These are phyloP conservation scores for Gossypium raimondii DNA, from an alignment of 345 rosid genomes.

Conservation along the genomic window DNA sequence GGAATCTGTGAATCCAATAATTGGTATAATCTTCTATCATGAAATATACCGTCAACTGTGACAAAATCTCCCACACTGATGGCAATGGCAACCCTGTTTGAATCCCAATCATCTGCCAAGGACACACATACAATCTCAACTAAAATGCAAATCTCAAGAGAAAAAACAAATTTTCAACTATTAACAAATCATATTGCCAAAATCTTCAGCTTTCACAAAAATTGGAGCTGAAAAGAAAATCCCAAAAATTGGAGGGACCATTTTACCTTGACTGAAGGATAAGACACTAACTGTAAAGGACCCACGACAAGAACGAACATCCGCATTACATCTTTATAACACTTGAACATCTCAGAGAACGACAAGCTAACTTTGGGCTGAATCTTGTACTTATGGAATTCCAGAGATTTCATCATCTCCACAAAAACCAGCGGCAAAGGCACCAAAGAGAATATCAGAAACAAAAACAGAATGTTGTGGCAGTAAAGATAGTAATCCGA, in stretches of 20 bases:
- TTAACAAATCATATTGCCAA: not conserved
- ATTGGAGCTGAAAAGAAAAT: not conserved
- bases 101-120: slow-evolving; percentile 64
- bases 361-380: slow-evolving; percentile 76
- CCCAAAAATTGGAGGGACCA: not conserved
- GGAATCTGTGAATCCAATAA: slow-evolving; percentile 85
- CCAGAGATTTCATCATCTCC: slow-evolving; percentile 44
- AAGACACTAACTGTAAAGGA: slow-evolving; percentile 77
- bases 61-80: slow-evolving; percentile 55
- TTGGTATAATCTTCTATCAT: slow-evolving; percentile 79
- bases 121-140: not conserved
- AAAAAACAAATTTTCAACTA: not conserved
- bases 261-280: slow-evolving; percentile 71
- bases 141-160: not conserved
- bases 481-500: slow-evolving; percentile 82
- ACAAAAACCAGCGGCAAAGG: slow-evolving; percentile 63
- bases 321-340: slow-evolving; percentile 76
- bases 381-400: slow-evolving; percentile 64
- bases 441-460: slow-evolving; percentile 58
- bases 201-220: not conserved
- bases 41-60: slow-evolving; percentile 72
- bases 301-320: slow-evolving; percentile 75
- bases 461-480: slow-evolving; percentile 72
- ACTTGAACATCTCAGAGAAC: slow-evolving; percentile 46
- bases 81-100: slow-evolving; percentile 76